Conservation (phyloP, 2,329 filamentous ascomycete genomes). For the Sclerotinia borealis region DNA sequence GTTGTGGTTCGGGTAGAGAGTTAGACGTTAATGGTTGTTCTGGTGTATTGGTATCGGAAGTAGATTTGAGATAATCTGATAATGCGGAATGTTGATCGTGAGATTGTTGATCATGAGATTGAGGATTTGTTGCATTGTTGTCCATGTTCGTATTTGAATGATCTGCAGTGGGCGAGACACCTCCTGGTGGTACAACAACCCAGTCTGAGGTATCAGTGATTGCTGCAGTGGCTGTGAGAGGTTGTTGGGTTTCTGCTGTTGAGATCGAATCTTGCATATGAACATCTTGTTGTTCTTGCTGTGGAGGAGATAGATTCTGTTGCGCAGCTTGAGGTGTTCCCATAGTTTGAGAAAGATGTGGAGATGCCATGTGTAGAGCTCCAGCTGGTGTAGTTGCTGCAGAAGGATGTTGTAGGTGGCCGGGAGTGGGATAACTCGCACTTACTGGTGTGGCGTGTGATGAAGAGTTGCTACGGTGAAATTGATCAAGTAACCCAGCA, state of each 20-base stretch:
- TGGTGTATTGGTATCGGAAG: constrained; percentile 4
- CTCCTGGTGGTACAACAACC: constrained; percentile 67
- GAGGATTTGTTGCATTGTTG: not conserved
- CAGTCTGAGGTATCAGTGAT: constrained; percentile 57
- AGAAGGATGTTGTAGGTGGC: constrained; percentile 53
- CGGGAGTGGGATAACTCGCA: constrained; percentile 49
- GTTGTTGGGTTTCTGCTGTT: constrained; percentile 7
- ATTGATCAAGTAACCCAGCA: constrained; percentile 61
- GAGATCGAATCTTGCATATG: constrained; percentile 15
- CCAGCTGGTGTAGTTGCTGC: constrained; percentile 48
- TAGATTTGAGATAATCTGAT: not conserved
- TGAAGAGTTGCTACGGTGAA: constrained; percentile 53
- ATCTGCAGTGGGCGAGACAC: constrained; percentile 35
- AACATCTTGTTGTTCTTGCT: constrained; percentile 14
- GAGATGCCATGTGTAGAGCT: constrained; percentile 37
- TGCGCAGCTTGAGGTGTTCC: constrained; percentile 23
- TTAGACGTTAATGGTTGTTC: not conserved
- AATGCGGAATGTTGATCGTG: not conserved
- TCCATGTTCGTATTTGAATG: constrained; percentile 6
- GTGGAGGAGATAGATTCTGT: constrained; percentile 5
- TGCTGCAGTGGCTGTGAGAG: constrained; percentile 21
- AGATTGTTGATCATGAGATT: not conserved
- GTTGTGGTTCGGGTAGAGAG: constrained; percentile 9
- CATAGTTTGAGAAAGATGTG: constrained; percentile 33
- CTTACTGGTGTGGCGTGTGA: constrained; percentile 54